Percentiles rank a stretch among this genome's conserved stretches.
phyloP scores from a whole-genome alignment of 2,329 filamentous ascomycete species.

The Setomelanomma holmii region DNA sequence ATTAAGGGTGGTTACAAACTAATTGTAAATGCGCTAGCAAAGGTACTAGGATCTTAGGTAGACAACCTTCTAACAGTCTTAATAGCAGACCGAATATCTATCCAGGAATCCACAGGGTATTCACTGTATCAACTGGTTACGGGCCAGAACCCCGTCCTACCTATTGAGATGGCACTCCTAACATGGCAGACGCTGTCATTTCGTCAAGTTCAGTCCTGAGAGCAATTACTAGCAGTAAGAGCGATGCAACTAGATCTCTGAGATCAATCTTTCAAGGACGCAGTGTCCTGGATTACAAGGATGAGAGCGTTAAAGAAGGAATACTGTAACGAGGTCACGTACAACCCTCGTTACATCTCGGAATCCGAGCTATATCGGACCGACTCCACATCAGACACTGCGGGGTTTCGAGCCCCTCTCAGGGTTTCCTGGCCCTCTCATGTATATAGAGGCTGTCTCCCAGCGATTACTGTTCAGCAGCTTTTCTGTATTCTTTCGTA shows the following conservation, averaged over 20 bases:
- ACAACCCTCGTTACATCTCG: too few species aligned
- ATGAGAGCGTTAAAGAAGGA: neutral
- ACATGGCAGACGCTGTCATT: neutral
- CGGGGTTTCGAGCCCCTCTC: too few species aligned
- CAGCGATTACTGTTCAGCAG: too few species aligned
- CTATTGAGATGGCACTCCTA: neutral
- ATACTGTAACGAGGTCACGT: too few species aligned
- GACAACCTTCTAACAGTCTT: neutral
- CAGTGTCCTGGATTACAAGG: neutral
- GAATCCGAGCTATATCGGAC: too few species aligned
- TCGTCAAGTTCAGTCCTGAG: neutral
- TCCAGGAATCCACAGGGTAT: neutral
- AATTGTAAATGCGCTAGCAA: neutral
- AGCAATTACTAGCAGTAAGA: neutral
- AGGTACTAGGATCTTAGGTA: neutral
- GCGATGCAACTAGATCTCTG: neutral
- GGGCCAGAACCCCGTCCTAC: neutral
- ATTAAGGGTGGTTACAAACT: neutral
- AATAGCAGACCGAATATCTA: neutral
- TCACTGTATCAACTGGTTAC: neutral
- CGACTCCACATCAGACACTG: too few species aligned
- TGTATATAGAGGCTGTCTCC: too few species aligned
- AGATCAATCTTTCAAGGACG: neutral
- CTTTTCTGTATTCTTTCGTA: too few species aligned
- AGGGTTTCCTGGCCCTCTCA: too few species aligned